Base-by-base conservation (phyloP, 1,139 yeast genomes). In the Yamadazyma oceani region DNA sequence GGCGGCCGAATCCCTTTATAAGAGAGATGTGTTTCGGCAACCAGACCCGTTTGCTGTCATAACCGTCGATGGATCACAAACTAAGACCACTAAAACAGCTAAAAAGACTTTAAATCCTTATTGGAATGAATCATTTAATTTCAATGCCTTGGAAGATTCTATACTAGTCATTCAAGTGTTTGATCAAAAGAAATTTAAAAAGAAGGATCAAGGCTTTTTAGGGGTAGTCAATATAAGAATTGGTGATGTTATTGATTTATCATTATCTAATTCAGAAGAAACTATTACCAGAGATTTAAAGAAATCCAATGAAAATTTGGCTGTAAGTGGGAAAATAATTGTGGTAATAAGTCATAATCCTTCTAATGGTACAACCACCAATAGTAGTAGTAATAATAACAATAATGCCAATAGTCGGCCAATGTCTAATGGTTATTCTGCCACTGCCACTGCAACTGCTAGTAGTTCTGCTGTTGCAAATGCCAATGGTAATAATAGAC, bases 21-120 rank as follows among this genome's bases (percentile, higher is more conserved):
- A 92, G 63, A 76, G 99, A 49, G 99, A 92, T 62, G 90, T 94
- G 16, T 88, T 92, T 60, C 82, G 95, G 51, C 86, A 83, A 48
- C 98, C 99, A 1, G 98, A 92, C 61, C 98, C 99, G 6, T 92
- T 92, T 68, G 97, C 97, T 1, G 98, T 94, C 28, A 73, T 92
- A 49, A 92, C 97, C 5, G 94, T 94, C 13, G 98, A 92, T 60
- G 98, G 98, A 4, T 83, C 88, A 13, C 98, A 92, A 61, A 92
- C 98, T 2, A 88, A 87, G 57, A 86, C 97, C 15, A 92, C 98
- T 2, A 81, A 89, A 36, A 94, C 96, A 24, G 95, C 95, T 28
- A 87, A 88, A 57, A 89, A 88, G 64, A 92, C 98, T 2, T 71
- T 92, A 53, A 89, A 92, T 54, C 99, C 99, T 13, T 92, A 90